Base-by-base conservation (phyloP, 2,329 filamentous ascomycete genomes). In the Alternaria metachromatica region DNA sequence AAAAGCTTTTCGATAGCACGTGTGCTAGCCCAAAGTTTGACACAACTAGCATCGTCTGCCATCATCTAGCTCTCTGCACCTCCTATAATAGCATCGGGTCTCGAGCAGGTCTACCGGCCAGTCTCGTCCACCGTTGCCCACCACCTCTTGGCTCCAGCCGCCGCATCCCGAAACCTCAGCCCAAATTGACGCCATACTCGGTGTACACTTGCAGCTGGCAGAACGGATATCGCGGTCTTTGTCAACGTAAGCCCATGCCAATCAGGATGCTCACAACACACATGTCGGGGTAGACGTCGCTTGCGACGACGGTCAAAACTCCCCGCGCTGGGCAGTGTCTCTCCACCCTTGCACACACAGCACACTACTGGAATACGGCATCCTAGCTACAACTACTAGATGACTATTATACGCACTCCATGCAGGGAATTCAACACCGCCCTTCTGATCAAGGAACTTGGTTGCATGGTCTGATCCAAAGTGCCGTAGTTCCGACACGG, bases 11-110 rank as follows among this genome's bases (percentile, higher is more conserved):
- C 23, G 9, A 37, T 18, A n/a, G 12, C 54, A 46, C 25, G 9
- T 45, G 9, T 28, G 26, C 54, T 45, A 56, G 41, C 18, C 26
- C 54, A 56, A 56, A 46, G 54, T 56, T 56, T 46, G 54, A 30
- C 54, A 45, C 41, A 12, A 30, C 41, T 56, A 56, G 54, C 41
- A 56, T 10, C 20, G 9, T 37, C 49, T 53, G 49, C 49, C 30
- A 25, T 25, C 30, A 25, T 41, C 30, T 53, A 53, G 49, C 20
- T 25, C 37, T 53, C 20, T 53, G 49, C 30, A 12, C 49, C 37
- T 18, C 37, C 49, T 53, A 41, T 37, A 53, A 41, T 53, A 53
- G 49, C 30, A 53, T 33, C 49, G 37, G 20, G 49, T 25, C 49
- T 53, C 49, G 49, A 53, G 23, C 49, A 53, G 13, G 30, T 33